Percentiles rank a stretch among this genome's conserved stretches.
Conservation (phyloP, 2,329 filamentous ascomycete species). For the Aspergillus awamori region DNA sequence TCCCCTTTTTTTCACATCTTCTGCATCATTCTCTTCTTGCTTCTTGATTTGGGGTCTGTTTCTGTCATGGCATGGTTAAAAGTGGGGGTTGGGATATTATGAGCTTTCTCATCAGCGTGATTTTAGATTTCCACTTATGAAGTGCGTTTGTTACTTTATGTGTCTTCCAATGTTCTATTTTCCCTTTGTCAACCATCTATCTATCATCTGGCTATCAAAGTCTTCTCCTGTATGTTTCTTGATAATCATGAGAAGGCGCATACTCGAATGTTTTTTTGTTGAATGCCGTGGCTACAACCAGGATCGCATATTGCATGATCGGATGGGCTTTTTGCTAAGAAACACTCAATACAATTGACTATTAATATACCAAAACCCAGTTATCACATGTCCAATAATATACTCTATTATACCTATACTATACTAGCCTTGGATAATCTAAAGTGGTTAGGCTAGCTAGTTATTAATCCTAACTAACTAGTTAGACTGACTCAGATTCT, state of each 20-base stretch:
- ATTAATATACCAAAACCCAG: too few species aligned
- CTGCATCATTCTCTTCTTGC: slow-evolving; percentile 5
- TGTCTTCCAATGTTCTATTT: background rate
- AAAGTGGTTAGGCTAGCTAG: background rate
- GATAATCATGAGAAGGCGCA: background rate
- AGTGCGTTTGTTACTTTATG: background rate
- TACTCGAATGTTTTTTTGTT: background rate
- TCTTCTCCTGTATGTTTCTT: too few species aligned
- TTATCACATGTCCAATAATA: too few species aligned
- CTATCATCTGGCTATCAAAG: background rate
- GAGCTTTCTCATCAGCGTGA: slow-evolving; percentile 12
- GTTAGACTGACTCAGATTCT: background rate
- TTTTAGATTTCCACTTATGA: slow-evolving; percentile 13
- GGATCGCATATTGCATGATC: slow-evolving; percentile 1
- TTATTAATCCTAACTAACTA: too few species aligned
- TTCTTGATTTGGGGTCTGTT: slow-evolving; percentile 5
- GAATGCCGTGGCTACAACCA: background rate
- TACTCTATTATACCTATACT: too few species aligned
- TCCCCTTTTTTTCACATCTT: background rate
- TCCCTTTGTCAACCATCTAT: background rate
- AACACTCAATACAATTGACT: too few species aligned
- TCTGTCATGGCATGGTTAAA: slow-evolving; percentile 18
- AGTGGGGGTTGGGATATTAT: slow-evolving; percentile 18
- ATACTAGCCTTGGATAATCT: too few species aligned
- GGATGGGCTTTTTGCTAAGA: too few species aligned